These are phyloP conservation scores for Gossypioides kirkii DNA, from an alignment of 345 rosid species.

Conservation along the genomic window DNA sequence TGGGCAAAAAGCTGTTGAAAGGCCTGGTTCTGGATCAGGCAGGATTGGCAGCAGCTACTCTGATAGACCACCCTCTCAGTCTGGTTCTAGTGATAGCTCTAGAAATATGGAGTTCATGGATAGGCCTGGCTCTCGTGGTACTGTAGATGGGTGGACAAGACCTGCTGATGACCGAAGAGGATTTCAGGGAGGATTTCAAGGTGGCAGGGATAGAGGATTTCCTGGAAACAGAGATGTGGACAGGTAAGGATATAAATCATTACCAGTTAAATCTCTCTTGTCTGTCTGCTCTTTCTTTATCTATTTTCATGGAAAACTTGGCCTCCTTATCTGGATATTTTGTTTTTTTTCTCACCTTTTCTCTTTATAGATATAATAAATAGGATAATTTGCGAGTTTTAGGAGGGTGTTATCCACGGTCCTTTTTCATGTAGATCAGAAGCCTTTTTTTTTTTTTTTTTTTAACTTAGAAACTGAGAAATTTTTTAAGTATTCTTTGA, in stretches of 20 bases:
- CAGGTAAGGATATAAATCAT: slow-evolving; percentile 46
- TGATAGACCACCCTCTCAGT: slow-evolving; percentile 77
- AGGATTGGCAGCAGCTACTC: slow-evolving; percentile 46
- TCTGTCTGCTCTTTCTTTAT: not conserved
- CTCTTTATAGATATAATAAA: not conserved
- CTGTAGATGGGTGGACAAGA: slow-evolving; percentile 61
- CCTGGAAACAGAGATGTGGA: slow-evolving; percentile 59
- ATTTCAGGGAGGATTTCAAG: slow-evolving; percentile 38
- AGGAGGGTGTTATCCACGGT: not conserved
- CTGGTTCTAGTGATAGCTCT: slow-evolving; percentile 73
- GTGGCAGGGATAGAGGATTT: slow-evolving; percentile 83
- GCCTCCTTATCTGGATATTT: not conserved
- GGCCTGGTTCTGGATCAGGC: slow-evolving; percentile 78
- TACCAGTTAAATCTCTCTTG: not conserved
- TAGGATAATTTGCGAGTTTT: not conserved
- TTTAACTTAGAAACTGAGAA: not conserved
- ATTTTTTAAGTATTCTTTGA: not conserved
- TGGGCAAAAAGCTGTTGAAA: slow-evolving; percentile 66
- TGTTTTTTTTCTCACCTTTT: no score
- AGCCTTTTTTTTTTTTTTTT: not conserved
- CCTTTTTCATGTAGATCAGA: not conserved
- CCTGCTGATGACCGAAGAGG: slow-evolving; percentile 65
- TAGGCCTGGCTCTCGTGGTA: slow-evolving; percentile 82
- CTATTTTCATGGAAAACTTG: not conserved
- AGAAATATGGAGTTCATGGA: slow-evolving; percentile 58